Evolutionary conservation across 257 asterid genomes (phyloP).

Genomic region (Capsicum chinense): DNA sequence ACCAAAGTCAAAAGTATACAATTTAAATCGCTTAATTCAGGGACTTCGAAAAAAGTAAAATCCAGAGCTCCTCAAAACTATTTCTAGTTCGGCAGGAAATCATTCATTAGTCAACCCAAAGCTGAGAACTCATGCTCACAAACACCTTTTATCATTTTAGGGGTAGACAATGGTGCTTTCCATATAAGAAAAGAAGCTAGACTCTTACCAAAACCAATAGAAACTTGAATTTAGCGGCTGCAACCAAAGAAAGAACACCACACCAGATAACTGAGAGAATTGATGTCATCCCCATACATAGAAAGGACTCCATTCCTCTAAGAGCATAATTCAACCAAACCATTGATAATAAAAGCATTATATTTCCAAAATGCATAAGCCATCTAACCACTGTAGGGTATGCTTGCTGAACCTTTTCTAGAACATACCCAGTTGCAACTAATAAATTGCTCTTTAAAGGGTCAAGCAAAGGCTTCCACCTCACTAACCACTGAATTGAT

Average conservation of each 20-base stretch:
- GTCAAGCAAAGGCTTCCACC: conserved; percentile 56
- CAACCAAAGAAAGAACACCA: conserved; percentile 64
- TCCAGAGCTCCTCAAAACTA: neutral
- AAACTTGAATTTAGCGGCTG: conserved; percentile 73
- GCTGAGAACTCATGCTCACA: neutral
- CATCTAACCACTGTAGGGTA: conserved; percentile 68
- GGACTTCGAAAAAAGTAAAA: neutral
- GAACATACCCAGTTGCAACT: conserved; percentile 54
- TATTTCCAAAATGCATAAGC: conserved; percentile 65
- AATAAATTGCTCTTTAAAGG: conserved; percentile 43
- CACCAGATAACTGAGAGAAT: conserved; percentile 89
- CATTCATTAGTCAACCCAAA: neutral
- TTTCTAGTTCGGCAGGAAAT: conserved; percentile 5
- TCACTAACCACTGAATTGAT: conserved; percentile 73
- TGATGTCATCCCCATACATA: conserved; percentile 88
- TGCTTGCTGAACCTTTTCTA: conserved; percentile 62
- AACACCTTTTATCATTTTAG: conserved; percentile 1
- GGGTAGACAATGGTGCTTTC: conserved; percentile 14
- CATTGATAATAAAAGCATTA: conserved; percentile 71
- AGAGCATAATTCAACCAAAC: conserved; percentile 86
- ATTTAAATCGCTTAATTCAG: neutral
- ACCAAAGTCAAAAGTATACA: neutral
- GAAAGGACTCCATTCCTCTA: conserved; percentile 88
- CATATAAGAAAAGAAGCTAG: neutral
- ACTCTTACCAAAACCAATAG: conserved; percentile 69